phyloP scores from a whole-genome alignment of 2,329 filamentous ascomycete genomes.

The Fusarium annulatum region DNA sequence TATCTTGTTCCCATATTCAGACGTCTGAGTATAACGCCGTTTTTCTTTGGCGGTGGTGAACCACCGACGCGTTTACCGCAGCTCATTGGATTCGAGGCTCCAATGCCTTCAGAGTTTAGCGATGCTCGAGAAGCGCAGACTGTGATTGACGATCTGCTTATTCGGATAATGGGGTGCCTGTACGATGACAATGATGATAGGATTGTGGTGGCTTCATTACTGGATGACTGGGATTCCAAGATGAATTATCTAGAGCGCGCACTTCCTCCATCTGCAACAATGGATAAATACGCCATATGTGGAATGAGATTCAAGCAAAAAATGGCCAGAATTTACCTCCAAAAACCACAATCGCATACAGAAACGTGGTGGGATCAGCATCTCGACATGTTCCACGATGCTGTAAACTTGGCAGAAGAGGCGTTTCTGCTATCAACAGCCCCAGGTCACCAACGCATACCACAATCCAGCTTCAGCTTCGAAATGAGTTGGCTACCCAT shows the following conservation, averaged over 20 bases:
- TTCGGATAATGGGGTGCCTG: neutral
- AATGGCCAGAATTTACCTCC: neutral
- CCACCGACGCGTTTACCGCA: neutral
- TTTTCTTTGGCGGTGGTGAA: conserved; percentile 7
- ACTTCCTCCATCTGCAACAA: neutral
- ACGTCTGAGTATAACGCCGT: conserved; percentile 11
- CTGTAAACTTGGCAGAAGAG: neutral
- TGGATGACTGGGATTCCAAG: neutral
- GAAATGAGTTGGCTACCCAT: conserved; percentile 12
- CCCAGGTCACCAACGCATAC: neutral
- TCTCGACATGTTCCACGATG: neutral
- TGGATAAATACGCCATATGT: neutral
- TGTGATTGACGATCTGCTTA: neutral
- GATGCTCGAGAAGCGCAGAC: neutral
- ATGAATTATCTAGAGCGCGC: neutral
- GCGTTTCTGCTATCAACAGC: neutral
- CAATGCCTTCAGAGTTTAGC: neutral
- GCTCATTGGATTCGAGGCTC: neutral
- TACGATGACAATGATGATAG: neutral
- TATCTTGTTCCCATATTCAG: conserved; percentile 18
- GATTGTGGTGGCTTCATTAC: neutral
- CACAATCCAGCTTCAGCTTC: neutral
- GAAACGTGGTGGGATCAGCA: conserved; percentile 21
- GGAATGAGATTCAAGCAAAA: conserved; percentile 12
- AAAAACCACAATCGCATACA: neutral